Base-by-base conservation (phyloP, 2,329 filamentous ascomycete genomes). In the Fulvia fulva region DNA sequence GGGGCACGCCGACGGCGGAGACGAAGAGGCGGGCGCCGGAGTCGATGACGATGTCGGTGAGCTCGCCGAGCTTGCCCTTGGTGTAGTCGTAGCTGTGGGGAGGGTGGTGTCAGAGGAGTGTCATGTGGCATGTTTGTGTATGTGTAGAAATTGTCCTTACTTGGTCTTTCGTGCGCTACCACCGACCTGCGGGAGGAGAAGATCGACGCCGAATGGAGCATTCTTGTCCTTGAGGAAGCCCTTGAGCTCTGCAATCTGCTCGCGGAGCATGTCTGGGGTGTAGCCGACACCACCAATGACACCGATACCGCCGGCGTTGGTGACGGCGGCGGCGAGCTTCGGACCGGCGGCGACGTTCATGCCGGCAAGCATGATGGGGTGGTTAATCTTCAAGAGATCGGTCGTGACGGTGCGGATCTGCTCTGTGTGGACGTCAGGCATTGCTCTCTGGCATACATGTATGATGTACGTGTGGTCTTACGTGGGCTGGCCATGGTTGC, bases 301-400 rank as follows among this genome's bases (percentile, higher is more conserved):
- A 78, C 94, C 94, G 62, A 99, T 83, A 71, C 94, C 94, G 67
- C 94, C 94, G 53, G 94, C 94, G 77, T 99, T 97, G 68, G 93
- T 95, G 69, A 99, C 94, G 44, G 94, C 94, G 32, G 94, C 94
- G 54, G 94, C 94, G 71, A 99, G 87, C 83, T 91, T 95, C 56
- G 94, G 94, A 52, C 94, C 94, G 60, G 94, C 94, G 57, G 94
- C 94, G 64, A 97, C 94, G 83, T 99, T 97, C 94, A 99, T 99
- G 75, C 94, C 94, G 69, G 94, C 94, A 63, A 99, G 87, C 71
- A 99, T 81, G 73, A 99, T 82, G 59, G 94, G 94, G 79, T 99
- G 94, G 76, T 96, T 90, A 84, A 99, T 97, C 82, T 91, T 90
- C 79, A 99, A 89, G 65, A 97, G 89, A 84, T 97, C 93, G 68